These are phyloP conservation scores for Diophrys appendiculata DNA, from an alignment of 73 alveolate species.

Conservation along the genomic window DNA sequence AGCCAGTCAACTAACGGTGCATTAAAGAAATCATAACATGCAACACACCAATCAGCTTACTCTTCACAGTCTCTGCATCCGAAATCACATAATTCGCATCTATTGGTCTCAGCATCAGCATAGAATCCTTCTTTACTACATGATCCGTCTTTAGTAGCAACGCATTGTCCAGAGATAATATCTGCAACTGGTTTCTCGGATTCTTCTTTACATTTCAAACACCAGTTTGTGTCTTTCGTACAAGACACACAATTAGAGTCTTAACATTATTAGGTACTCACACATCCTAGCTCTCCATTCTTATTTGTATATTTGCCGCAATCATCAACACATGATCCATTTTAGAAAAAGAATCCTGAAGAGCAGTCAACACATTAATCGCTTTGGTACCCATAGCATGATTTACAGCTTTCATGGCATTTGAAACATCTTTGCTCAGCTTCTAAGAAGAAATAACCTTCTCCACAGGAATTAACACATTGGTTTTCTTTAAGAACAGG, in stretches of 20 bases:
- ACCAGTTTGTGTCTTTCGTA: conserved; percentile 4
- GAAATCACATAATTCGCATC: conserved; percentile 9
- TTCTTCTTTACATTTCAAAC: neutral
- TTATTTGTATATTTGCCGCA: conserved; percentile 35
- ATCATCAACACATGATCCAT: conserved; percentile 45
- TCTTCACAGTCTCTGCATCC: conserved; percentile 22
- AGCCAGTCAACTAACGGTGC: neutral
- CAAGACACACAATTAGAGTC: conserved; percentile 14
- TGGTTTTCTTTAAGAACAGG: conserved; percentile 48
- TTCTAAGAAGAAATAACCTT: conserved; percentile 45
- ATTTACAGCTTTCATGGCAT: conserved; percentile 36
- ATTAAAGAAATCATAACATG: conserved; percentile 8
- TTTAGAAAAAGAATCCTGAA: conserved; percentile 21
- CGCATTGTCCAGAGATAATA: conserved; percentile 14
- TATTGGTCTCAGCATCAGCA: conserved; percentile 17
- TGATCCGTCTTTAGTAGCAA: neutral
- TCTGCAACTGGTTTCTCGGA: neutral
- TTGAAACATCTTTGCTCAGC: conserved; percentile 18
- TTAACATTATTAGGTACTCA: neutral
- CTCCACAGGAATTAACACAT: conserved; percentile 57
- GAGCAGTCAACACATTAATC: conserved; percentile 42
- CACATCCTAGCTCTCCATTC: neutral
- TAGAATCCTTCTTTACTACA: conserved; percentile 10
- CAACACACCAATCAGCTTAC: neutral
- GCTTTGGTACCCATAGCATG: conserved; percentile 44